These are phyloP conservation scores for Gentiana straminea DNA, from an alignment of 257 asterid species.

Conservation along the genomic window DNA sequence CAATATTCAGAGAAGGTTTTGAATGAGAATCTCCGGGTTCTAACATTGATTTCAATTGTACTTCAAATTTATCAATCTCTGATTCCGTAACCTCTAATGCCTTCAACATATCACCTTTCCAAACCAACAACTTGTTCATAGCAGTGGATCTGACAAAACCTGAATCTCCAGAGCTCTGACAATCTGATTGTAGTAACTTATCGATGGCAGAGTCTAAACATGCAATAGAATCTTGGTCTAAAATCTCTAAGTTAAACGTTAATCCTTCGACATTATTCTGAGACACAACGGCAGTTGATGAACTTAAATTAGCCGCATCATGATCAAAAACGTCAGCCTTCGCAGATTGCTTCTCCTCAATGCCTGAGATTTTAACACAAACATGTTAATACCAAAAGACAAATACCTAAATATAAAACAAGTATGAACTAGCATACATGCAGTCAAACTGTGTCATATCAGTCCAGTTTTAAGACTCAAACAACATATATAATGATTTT, in stretches of 20 bases:
- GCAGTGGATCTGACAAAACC: constrained; percentile 50
- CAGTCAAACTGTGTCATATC: too few relatives aligned
- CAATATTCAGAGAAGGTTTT: constrained; percentile 30
- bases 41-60: constrained; percentile 54
- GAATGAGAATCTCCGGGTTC: constrained; percentile 22
- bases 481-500: too few relatives aligned
- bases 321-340: constrained; percentile 36
- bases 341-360: constrained; percentile 53
- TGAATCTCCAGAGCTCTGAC: constrained; percentile 37
- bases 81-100: constrained; percentile 73
- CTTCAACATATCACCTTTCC: constrained; percentile 62
- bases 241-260: constrained; percentile 54
- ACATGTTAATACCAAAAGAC: background rate
- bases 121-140: constrained; percentile 54
- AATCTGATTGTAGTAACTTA: constrained; percentile 55
- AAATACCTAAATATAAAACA: background rate
- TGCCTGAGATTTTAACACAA: constrained; percentile 32
- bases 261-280: constrained; percentile 37
- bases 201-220: constrained; percentile 48
- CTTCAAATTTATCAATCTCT: constrained; percentile 84
- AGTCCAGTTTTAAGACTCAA: too few relatives aligned
- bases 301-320: constrained; percentile 32
- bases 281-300: constrained; percentile 40
- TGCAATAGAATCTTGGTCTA: constrained; percentile 50
- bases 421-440: too few relatives aligned